Evolutionary conservation across 805 yeast genomes (phyloP).

Genomic region (Wickerhamiella nectarea): DNA sequence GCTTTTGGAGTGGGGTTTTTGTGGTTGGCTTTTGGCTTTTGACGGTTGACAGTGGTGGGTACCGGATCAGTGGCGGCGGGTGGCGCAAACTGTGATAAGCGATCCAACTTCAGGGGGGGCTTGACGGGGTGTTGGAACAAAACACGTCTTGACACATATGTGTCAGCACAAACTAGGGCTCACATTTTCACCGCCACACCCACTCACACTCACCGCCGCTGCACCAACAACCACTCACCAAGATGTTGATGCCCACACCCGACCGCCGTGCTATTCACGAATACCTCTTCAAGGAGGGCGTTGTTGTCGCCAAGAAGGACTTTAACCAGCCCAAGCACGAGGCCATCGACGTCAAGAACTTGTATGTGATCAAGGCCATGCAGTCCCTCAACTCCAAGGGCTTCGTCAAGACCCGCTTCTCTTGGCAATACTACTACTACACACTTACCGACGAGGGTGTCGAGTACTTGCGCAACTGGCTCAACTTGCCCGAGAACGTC

Average conservation of each 20-base stretch:
- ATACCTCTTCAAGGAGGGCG: conserved; percentile 99
- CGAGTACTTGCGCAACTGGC: conserved; percentile 93
- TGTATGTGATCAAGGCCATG: conserved; percentile 94
- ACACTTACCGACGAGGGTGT: conserved; percentile 99
- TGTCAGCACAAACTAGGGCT: conserved; percentile 4
- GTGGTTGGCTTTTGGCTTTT: no score
- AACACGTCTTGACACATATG: no score
- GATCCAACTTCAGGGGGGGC: no score
- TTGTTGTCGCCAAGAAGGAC: conserved; percentile 98
- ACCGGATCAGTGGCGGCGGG: no score
- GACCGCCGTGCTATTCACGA: conserved; percentile 99
- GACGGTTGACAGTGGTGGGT: no score
- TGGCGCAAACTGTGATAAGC: no score
- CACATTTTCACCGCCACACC: background rate
- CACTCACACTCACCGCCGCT: conserved; percentile 5
- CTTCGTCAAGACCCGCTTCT: conserved; percentile 98
- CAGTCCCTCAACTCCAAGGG: conserved; percentile 99
- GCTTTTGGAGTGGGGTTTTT: no score
- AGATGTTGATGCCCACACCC: conserved; percentile 98
- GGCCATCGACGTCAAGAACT: conserved; percentile 95
- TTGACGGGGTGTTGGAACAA: no score
- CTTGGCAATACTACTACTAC: conserved; percentile 99
- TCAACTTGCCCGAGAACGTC: conserved; percentile 96
- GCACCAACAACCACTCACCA: conserved; percentile 25
- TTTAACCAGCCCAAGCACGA: conserved; percentile 96